These are phyloP conservation scores for Mortierella alpina DNA, from an alignment of 192 early-diverging fungal genomes.

Conservation along the genomic window DNA sequence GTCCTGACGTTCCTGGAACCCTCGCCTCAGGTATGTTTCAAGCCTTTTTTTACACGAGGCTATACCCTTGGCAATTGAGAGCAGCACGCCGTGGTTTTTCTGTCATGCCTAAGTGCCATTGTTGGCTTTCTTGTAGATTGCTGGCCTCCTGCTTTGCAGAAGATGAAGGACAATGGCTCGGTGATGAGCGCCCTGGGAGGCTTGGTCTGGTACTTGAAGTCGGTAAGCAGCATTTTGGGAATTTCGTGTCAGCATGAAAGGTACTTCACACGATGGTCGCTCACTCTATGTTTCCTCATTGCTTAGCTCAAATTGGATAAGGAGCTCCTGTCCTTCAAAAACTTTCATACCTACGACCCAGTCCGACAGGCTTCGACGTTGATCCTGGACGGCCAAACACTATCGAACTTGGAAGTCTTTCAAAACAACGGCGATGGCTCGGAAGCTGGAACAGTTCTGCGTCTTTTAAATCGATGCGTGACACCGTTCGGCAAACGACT, in stretches of 20 bases:
- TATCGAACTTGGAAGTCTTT: conserved; percentile 94
- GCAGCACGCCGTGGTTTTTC: background rate
- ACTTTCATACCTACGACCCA: conserved; percentile 88
- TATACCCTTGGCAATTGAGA: background rate
- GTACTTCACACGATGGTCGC: background rate
- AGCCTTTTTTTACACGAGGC: background rate
- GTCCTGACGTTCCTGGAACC: conserved; percentile 24
- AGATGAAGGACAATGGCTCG: conserved; percentile 19
- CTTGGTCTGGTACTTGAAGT: conserved; percentile 87
- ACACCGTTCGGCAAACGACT: conserved; percentile 92
- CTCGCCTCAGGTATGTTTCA: conserved; percentile 20
- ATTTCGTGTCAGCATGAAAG: background rate
- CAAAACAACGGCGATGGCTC: conserved; percentile 81
- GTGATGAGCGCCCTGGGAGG: conserved; percentile 72
- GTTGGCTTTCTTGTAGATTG: conserved; percentile 11
- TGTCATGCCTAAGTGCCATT: background rate
- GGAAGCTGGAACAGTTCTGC: conserved; percentile 83
- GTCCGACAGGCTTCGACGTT: conserved; percentile 78
- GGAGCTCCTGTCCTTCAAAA: conserved; percentile 85
- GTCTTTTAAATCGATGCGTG: conserved; percentile 84
- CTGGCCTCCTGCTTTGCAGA: conserved; percentile 42
- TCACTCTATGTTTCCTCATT: background rate
- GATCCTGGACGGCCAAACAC: conserved; percentile 92
- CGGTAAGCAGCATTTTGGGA: conserved; percentile 56
- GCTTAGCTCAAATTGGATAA: conserved; percentile 84